These are phyloP conservation scores for Sindora glabra DNA, from an alignment of 306 rosid genomes.

Conservation along the genomic window DNA sequence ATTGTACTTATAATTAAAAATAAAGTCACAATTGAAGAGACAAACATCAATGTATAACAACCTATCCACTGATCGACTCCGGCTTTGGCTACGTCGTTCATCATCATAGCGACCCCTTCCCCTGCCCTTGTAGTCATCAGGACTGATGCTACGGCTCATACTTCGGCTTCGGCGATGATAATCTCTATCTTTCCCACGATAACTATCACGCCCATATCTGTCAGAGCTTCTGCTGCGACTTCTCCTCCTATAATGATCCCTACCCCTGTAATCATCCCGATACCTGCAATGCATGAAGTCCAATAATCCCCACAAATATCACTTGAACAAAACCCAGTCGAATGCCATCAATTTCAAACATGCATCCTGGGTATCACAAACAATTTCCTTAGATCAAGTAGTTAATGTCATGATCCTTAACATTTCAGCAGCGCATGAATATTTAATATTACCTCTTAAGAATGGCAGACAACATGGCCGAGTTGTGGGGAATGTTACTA, in stretches of 20 bases:
- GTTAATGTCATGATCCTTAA: background rate
- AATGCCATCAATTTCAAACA: background rate
- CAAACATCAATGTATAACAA: constrained; percentile 6
- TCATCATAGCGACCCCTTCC: constrained; percentile 59
- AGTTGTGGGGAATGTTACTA: too few species aligned
- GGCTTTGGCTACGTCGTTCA: constrained; percentile 47
- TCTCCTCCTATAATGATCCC: constrained; percentile 54
- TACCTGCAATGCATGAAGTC: constrained; percentile 26
- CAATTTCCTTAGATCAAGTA: background rate
- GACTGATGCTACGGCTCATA: constrained; percentile 68
- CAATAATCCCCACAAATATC: background rate
- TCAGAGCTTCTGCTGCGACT: constrained; percentile 75
- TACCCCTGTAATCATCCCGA: constrained; percentile 54
- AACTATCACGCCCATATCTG: constrained; percentile 52
- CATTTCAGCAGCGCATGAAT: background rate
- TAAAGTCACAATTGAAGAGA: background rate
- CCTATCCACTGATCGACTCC: constrained; percentile 66
- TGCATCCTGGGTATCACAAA: background rate
- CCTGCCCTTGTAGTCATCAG: constrained; percentile 51
- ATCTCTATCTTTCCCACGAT: constrained; percentile 55
- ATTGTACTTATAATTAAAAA: background rate
- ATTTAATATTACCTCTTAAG: background rate
- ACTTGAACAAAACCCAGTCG: background rate
- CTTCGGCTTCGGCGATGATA: constrained; percentile 54
- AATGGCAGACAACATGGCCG: background rate